Conservation (phyloP, 331 rosid species). For the Acacia concinna region DNA sequence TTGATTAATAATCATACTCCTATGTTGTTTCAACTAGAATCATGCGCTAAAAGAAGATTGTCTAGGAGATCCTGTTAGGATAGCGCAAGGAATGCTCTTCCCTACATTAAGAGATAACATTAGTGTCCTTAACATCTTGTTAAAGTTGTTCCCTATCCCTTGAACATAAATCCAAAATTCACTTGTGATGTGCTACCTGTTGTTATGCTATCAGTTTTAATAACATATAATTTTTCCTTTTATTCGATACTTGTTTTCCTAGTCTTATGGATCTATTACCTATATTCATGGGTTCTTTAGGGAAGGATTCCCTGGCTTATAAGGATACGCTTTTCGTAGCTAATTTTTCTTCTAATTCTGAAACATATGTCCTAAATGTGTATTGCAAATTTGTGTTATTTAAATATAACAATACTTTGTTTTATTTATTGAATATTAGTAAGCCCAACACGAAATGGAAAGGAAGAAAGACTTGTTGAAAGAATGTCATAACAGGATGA, state of each 20-base stretch:
- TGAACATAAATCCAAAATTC: too few species aligned
- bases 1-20: background rate
- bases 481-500: conserved; percentile 42
- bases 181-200: background rate
- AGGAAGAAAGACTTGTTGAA: conserved; percentile 43
- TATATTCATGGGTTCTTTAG: background rate
- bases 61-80: background rate
- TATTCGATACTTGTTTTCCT: background rate
- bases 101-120: background rate
- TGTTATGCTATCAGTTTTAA: background rate
- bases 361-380: conserved; percentile 5
- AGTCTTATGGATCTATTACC: background rate
- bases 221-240: background rate
- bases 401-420: background rate
- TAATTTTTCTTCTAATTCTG: background rate
- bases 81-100: conserved; percentile 17
- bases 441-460: conserved; percentile 44
- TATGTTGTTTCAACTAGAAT: conserved; percentile 2
- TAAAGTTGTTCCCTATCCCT: too few species aligned
- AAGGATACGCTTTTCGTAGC: background rate
- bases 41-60: conserved; percentile 5
- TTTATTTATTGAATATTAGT: conserved; percentile 48
- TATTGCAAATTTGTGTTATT: conserved; percentile 4
- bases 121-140: too few species aligned
- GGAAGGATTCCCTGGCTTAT: background rate